Percentiles rank a stretch among this genome's conserved stretches.
Conservation (phyloP, 2,329 filamentous ascomycete species). For the Colletotrichum sp. region DNA sequence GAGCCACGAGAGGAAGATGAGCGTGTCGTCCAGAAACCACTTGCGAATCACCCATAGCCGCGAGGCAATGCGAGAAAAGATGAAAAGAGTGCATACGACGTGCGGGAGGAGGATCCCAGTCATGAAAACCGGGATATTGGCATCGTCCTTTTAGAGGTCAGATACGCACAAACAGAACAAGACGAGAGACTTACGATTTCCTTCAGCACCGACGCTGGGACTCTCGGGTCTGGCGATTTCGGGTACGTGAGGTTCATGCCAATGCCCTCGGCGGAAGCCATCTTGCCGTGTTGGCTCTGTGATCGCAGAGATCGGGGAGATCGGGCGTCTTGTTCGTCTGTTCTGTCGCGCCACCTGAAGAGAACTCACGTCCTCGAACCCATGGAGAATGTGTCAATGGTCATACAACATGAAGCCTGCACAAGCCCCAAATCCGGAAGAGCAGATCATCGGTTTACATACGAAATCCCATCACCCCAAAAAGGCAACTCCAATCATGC, state of each 20-base stretch:
- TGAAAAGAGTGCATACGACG: slow-evolving; percentile 34
- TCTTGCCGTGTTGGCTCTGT: not conserved
- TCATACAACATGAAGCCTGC: not conserved
- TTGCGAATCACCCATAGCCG: slow-evolving; percentile 32
- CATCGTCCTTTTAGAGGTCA: not conserved
- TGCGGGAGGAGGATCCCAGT: slow-evolving; percentile 37
- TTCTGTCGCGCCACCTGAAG: not conserved
- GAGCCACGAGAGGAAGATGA: slow-evolving; percentile 34
- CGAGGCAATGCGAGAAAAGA: slow-evolving; percentile 31
- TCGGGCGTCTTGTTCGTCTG: not conserved
- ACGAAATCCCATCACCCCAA: not conserved
- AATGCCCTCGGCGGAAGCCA: not conserved
- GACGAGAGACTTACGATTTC: not conserved
- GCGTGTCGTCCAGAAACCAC: slow-evolving; percentile 38
- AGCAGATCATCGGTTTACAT: not conserved
- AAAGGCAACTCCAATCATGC: not conserved
- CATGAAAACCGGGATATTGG: slow-evolving; percentile 29
- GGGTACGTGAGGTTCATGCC: not conserved
- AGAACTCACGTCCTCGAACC: not conserved
- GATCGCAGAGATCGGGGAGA: not conserved
- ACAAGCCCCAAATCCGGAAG: not conserved
- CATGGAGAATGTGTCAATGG: not conserved
- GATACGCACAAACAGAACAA: not conserved
- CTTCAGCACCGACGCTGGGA: not conserved
- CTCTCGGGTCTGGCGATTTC: not conserved